Conservation (phyloP, 192 early-diverging fungal genomes). For the Entophlyctis luteolus region DNA sequence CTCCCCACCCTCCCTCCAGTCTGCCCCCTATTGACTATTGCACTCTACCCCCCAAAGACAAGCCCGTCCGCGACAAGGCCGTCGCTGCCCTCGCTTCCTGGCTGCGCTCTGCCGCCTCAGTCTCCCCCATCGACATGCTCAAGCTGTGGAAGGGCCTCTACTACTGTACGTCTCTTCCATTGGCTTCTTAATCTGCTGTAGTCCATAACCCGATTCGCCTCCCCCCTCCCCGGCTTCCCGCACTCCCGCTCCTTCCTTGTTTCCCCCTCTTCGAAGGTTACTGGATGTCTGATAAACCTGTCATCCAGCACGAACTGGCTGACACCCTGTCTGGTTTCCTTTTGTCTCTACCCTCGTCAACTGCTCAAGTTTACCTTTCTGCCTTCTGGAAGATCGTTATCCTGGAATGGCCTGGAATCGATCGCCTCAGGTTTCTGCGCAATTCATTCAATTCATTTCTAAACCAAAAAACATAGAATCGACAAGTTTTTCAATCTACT, state of each 20-base stretch:
- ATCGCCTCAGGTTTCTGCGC: slow-evolving; percentile 60
- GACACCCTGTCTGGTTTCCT: slow-evolving; percentile 67
- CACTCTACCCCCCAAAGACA: too few relatives aligned
- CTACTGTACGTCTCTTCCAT: slow-evolving; percentile 69
- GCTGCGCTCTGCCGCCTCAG: slow-evolving; percentile 48
- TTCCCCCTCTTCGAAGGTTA: slow-evolving; percentile 56
- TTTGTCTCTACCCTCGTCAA: slow-evolving; percentile 41
- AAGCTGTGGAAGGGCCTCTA: slow-evolving; percentile 93
- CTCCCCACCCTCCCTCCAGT: too few relatives aligned
- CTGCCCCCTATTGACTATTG: too few relatives aligned
- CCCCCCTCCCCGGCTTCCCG: too few relatives aligned
- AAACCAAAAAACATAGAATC: slow-evolving; percentile 40
- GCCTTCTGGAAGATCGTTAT: slow-evolving; percentile 67
- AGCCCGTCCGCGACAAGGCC: slow-evolving; percentile 69
- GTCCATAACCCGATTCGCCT: too few relatives aligned
- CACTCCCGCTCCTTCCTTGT: too few relatives aligned
- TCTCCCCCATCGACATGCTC: slow-evolving; percentile 63
- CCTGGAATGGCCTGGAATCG: slow-evolving; percentile 73
- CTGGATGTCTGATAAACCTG: slow-evolving; percentile 95
- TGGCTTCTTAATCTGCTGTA: too few relatives aligned
- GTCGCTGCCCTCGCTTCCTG: slow-evolving; percentile 57
- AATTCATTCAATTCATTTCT: background rate
- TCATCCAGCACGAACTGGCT: slow-evolving; percentile 84
- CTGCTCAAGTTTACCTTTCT: slow-evolving; percentile 54
- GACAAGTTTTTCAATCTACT: slow-evolving; percentile 76